phyloP scores from a whole-genome alignment of 352 stramenopile species.

The Phytophthora chlamydospora region DNA sequence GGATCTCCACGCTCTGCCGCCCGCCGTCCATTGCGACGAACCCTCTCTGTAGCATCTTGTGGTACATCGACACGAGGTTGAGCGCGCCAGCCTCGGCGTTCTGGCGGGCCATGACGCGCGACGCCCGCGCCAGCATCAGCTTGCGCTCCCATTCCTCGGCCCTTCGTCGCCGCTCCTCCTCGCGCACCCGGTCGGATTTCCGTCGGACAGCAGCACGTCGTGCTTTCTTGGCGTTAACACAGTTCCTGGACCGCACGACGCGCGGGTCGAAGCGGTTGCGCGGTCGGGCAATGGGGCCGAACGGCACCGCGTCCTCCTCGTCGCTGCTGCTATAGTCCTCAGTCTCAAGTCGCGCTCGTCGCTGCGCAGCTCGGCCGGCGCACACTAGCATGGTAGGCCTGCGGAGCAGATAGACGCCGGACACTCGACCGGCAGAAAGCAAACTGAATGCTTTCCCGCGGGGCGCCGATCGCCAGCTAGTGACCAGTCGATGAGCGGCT shows the following conservation, averaged over 20 bases:
- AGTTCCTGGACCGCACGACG: constrained; percentile 7
- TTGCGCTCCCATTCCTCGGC: constrained; percentile 12
- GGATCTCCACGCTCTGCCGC: constrained; percentile 1
- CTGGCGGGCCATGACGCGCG: constrained; percentile 14
- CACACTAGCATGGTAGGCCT: constrained; percentile 7
- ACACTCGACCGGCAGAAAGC: not conserved
- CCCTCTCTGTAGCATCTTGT: constrained; percentile 38
- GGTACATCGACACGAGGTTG: constrained; percentile 43
- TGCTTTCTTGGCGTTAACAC: constrained; percentile 8
- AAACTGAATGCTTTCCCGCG: not conserved
- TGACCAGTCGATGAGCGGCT: not conserved
- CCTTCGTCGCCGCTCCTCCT: constrained; percentile 2
- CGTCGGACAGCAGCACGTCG: constrained; percentile 6
- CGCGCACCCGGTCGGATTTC: not conserved
- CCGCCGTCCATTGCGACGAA: constrained; percentile 5
- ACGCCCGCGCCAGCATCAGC: constrained; percentile 3
- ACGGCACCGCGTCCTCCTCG: constrained; percentile 5
- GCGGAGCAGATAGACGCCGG: constrained; percentile 1
- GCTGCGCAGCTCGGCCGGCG: constrained; percentile 5
- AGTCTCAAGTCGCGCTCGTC: not conserved
- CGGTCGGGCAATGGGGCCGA: not conserved
- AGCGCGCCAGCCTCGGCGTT: constrained; percentile 40
- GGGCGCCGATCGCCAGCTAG: not conserved
- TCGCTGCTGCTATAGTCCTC: constrained; percentile 10
- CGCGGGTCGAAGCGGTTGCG: constrained; percentile 9